Evolutionary conservation across 768 basidiomycete genomes (phyloP).

Genomic region (Tephrocybe sp.): DNA sequence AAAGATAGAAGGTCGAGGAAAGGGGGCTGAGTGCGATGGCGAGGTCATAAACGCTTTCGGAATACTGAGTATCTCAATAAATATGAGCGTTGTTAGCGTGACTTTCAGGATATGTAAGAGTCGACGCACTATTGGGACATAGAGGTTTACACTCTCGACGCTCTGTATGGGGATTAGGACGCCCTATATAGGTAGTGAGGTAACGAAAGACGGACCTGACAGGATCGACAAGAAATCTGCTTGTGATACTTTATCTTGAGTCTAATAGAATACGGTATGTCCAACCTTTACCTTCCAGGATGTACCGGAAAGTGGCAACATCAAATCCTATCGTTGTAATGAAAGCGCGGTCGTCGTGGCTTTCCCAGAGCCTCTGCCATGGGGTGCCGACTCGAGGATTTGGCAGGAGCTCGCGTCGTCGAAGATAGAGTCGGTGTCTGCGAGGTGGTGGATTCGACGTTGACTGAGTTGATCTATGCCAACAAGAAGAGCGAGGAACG

Average conservation of each 20-base stretch:
- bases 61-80: constrained; percentile 45
- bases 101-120: constrained; percentile 5
- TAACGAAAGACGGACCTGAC: constrained; percentile 53
- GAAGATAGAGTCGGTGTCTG: constrained; percentile 24
- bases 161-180: constrained; percentile 24
- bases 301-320: constrained; percentile 28
- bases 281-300: no score
- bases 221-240: constrained; percentile 76
- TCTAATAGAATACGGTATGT: constrained; percentile 27
- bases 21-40: constrained; percentile 28
- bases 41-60: constrained; percentile 63
- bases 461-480: no score
- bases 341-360: constrained; percentile 32
- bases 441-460: no score
- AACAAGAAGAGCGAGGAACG: no score
- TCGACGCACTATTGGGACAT: constrained; percentile 62
- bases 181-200: constrained; percentile 2
- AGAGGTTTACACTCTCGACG: constrained; percentile 65
- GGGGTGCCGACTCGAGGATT: background rate
- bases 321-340: constrained; percentile 46
- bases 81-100: background rate
- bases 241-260: constrained; percentile 85
- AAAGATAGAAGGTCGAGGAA: constrained; percentile 22
- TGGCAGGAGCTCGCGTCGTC: constrained; percentile 28
- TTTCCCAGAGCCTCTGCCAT: constrained; percentile 20